A percentile compares a stretch with the other conserved stretches of the same genome.
These are phyloP conservation scores for Daedaleopsis sinensis DNA, from an alignment of 768 basidiomycete species.

Conservation along the genomic window DNA sequence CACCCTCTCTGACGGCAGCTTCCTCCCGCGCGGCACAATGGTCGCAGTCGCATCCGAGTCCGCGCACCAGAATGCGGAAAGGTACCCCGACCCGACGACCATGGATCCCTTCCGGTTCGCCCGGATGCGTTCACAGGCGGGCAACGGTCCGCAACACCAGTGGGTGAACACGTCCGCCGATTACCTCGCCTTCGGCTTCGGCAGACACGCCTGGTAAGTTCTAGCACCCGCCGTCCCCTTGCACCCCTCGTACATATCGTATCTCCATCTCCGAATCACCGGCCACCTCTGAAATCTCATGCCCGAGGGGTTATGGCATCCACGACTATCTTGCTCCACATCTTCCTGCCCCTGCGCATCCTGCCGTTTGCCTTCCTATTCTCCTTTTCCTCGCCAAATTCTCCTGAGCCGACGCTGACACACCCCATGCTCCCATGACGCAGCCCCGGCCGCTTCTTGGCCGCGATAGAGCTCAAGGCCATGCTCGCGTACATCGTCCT, in stretches of 20 bases:
- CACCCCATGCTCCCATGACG: background rate
- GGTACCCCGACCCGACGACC: constrained; percentile 25
- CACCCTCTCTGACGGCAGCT: constrained; percentile 24
- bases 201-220: constrained; percentile 25
- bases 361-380: too few relatives aligned
- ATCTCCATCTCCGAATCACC: background rate
- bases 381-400: too few relatives aligned
- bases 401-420: background rate
- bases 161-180: constrained; percentile 20
- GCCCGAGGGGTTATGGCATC: background rate
- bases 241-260: background rate
- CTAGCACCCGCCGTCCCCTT: background rate
- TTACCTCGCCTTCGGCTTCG: constrained; percentile 24
- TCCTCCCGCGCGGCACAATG: constrained; percentile 26
- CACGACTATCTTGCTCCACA: too few relatives aligned
- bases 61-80: constrained; percentile 25
- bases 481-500: constrained; percentile 35
- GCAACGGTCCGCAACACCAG: constrained; percentile 14
- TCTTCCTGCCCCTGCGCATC: too few relatives aligned
- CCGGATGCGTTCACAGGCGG: constrained; percentile 13
- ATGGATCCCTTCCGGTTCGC: constrained; percentile 31
- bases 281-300: too few relatives aligned
- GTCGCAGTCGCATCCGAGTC: constrained; percentile 17
- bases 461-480: constrained; percentile 34
- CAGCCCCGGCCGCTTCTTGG: constrained; percentile 41